A percentile compares a stretch with the other conserved stretches of the same genome.
These are phyloP conservation scores for Papiliotrema terrestris DNA, from an alignment of 1,284 basidiomycete genomes.

Conservation along the genomic window DNA sequence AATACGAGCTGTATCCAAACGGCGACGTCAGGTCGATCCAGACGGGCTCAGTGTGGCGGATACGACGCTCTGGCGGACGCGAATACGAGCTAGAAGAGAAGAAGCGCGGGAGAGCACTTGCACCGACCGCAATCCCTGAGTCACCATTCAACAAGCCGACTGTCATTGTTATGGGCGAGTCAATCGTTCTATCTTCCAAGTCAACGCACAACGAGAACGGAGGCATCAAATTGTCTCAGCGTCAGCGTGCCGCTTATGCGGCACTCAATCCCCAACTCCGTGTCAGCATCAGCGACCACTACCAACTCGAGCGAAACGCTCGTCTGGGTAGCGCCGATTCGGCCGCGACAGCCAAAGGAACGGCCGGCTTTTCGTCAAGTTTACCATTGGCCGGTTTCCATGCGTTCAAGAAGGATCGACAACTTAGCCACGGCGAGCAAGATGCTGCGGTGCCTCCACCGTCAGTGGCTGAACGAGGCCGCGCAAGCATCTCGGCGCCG, in stretches of 20 bases:
- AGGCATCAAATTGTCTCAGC: conserved; percentile 35
- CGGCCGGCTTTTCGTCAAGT: not conserved
- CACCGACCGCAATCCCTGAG: not conserved
- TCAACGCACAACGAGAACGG: conserved; percentile 41
- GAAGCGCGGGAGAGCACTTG: conserved; percentile 6
- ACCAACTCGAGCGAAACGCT: conserved; percentile 1
- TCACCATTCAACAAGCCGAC: not conserved
- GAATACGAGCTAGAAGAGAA: conserved; percentile 44
- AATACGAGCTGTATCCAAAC: conserved; percentile 36
- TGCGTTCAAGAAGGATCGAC: not conserved
- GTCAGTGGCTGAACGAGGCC: not conserved
- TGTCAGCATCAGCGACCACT: conserved; percentile 7
- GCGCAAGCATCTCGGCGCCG: conserved; percentile 1
- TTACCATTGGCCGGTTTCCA: not conserved
- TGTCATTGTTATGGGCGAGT: conserved; percentile 6
- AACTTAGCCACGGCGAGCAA: not conserved
- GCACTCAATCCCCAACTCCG: conserved; percentile 12
- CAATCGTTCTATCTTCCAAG: conserved; percentile 35
- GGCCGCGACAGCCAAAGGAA: conserved; percentile 4
- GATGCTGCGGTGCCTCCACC: not conserved
- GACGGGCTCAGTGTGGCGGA: conserved; percentile 37
- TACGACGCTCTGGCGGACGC: conserved; percentile 24
- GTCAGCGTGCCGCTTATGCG: conserved; percentile 2
- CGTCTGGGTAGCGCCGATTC: conserved; percentile 17
- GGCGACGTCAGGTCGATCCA: conserved; percentile 39